Conservation (phyloP, 179 eudicot genomes). For the Amaranthus tricolor region DNA sequence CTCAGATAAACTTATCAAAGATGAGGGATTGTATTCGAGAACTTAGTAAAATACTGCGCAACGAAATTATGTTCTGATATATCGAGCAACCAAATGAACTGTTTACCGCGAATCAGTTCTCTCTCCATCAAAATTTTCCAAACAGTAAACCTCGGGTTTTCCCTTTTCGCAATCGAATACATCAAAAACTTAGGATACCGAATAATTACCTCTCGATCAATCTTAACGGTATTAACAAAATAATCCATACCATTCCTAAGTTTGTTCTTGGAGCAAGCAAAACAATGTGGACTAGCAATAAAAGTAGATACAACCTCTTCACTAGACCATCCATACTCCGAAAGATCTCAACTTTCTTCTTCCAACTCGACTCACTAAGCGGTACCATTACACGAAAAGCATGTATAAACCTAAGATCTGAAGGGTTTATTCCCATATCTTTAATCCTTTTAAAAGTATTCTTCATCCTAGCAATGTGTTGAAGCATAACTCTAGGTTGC, state of each 20-base stretch:
- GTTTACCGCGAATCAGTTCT: neutral
- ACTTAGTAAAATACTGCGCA: conserved; percentile 1
- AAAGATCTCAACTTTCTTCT: conserved; percentile 5
- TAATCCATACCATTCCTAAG: conserved; percentile 11
- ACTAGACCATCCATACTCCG: conserved; percentile 15
- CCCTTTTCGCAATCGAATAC: conserved; percentile 8
- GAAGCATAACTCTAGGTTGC: conserved; percentile 1
- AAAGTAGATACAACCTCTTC: conserved; percentile 10
- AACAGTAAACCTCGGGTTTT: conserved; percentile 7
- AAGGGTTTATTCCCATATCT: neutral
- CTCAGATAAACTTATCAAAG: conserved; percentile 1
- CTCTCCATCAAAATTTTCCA: conserved; percentile 10
- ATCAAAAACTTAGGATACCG: conserved; percentile 10
- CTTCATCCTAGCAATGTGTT: neutral
- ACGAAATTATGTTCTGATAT: conserved; percentile 1
- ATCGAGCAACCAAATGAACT: conserved; percentile 8
- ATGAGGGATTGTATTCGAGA: conserved; percentile 1
- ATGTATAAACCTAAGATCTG: neutral
- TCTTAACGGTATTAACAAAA: conserved; percentile 16
- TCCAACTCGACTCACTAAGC: conserved; percentile 7
- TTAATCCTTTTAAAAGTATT: neutral
- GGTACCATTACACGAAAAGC: neutral
- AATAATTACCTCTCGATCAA: conserved; percentile 5
- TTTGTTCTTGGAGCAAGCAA: conserved; percentile 14
- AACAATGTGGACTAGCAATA: conserved; percentile 9